Evolutionary conservation across 345 rosid species (phyloP).

Genomic region (Linum usitatissimum): DNA sequence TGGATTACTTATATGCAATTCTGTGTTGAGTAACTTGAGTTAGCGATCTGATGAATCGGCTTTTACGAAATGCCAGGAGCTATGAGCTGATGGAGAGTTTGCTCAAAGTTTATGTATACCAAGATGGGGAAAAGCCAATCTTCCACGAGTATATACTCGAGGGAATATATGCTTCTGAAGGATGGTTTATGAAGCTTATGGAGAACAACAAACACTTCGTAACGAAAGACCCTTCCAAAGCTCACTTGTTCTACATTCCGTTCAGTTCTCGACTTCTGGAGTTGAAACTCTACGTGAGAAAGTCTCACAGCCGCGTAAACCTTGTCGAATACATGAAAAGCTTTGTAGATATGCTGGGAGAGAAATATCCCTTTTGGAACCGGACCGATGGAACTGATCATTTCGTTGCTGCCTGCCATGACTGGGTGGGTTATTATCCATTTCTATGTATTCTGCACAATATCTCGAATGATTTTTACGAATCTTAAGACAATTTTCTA

Average conservation of each 20-base stretch:
- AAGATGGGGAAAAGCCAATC: slow-evolving; percentile 7
- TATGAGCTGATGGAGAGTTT: slow-evolving; percentile 7
- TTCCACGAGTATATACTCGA: slow-evolving; percentile 1
- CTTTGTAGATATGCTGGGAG: slow-evolving; percentile 1
- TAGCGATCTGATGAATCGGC: background rate
- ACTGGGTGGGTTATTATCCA: background rate
- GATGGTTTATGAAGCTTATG: slow-evolving; percentile 11
- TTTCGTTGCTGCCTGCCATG: slow-evolving; percentile 9
- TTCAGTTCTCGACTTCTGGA: slow-evolving; percentile 8
- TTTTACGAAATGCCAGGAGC: background rate
- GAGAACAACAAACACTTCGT: background rate
- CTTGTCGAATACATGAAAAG: slow-evolving; percentile 6
- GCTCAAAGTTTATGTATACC: slow-evolving; percentile 3
- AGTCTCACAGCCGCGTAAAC: slow-evolving; percentile 7
- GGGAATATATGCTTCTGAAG: slow-evolving; percentile 6
- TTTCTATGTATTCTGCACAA: background rate
- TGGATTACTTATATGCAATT: background rate
- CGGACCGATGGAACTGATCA: slow-evolving; percentile 4
- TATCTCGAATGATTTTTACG: background rate
- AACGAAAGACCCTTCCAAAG: background rate
- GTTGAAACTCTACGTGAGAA: slow-evolving; percentile 2
- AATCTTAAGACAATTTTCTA: background rate
- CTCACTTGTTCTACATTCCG: slow-evolving; percentile 6
- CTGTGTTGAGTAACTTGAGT: background rate
- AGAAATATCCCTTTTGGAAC: slow-evolving; percentile 4